These are phyloP conservation scores for Pilobolus umbonatus DNA, from an alignment of 192 early-diverging fungal species.

Conservation along the genomic window DNA sequence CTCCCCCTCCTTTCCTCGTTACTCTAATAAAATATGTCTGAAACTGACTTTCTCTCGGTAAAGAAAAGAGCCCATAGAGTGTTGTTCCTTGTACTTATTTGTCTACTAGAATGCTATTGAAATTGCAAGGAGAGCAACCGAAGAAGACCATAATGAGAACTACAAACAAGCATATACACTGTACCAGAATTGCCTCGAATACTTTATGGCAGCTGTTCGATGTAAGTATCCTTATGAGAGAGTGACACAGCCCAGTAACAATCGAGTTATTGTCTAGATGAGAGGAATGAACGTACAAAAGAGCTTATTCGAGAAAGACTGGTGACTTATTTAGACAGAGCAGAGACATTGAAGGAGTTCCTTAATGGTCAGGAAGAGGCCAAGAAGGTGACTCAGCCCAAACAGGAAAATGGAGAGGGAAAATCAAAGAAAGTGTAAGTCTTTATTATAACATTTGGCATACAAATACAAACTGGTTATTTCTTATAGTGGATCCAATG, in stretches of 20 bases:
- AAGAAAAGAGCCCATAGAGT: neutral
- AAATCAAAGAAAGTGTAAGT: no score
- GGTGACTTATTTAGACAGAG: conserved; percentile 89
- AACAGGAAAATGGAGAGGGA: no score
- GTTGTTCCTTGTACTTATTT: neutral
- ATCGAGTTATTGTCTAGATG: conserved; percentile 53
- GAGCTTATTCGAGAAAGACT: conserved; percentile 84
- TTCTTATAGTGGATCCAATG: no score
- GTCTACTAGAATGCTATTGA: conserved; percentile 79
- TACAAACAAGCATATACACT: conserved; percentile 87
- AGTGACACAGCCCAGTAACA: neutral
- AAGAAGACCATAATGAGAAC: conserved; percentile 85
- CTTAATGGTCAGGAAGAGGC: conserved; percentile 68
- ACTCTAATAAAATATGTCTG: conserved; percentile 19
- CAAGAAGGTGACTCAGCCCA: conserved; percentile 44
- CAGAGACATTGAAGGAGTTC: conserved; percentile 91
- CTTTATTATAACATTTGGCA: no score
- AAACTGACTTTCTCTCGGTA: conserved; percentile 21
- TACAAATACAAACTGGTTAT: no score
- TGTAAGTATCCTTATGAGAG: conserved; percentile 50
- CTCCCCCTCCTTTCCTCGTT: no score
- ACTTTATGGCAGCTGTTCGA: conserved; percentile 92
- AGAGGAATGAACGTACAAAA: conserved; percentile 88
- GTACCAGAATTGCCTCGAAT: conserved; percentile 89
- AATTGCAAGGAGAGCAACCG: conserved; percentile 87